Conservation (phyloP, 108 stramenopile species). For the Ochromonas danica region DNA sequence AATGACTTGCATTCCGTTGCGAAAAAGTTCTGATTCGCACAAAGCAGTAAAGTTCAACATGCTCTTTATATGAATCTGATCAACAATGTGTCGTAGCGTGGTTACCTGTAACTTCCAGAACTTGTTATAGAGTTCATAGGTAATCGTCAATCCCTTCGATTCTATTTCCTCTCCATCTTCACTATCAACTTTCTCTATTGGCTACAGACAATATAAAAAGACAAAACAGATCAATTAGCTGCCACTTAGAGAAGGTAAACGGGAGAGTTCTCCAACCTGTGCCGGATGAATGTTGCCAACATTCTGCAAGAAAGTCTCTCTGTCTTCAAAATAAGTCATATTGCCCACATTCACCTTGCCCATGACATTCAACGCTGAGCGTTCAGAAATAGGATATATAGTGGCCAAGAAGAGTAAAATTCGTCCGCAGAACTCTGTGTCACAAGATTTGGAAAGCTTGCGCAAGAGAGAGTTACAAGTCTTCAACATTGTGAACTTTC, state of each 20-base stretch:
- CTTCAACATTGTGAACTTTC: constrained; percentile 25
- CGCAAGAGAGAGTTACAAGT: constrained; percentile 23
- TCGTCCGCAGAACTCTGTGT: constrained; percentile 36
- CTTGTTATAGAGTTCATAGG: neutral
- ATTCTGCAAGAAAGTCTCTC: neutral
- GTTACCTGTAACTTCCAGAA: constrained; percentile 19
- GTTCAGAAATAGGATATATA: constrained; percentile 33
- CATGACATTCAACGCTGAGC: neutral
- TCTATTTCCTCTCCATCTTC: constrained; percentile 7
- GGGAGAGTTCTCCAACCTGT: neutral
- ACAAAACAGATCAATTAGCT: neutral
- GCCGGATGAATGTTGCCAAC: neutral
- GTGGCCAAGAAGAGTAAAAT: constrained; percentile 19
- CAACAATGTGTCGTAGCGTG: too few relatives aligned
- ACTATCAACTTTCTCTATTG: neutral
- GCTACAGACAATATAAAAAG: neutral
- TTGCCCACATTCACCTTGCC: constrained; percentile 11
- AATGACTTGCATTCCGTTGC: neutral
- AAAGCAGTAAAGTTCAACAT: too few relatives aligned
- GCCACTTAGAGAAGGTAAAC: neutral
- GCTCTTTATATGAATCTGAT: too few relatives aligned
- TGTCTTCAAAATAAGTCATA: neutral
- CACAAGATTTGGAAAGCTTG: constrained; percentile 29
- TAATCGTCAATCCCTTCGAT: neutral
- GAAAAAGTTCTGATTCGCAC: too few relatives aligned